Conservation (phyloP, 129 eudicot genomes). For the Flaveria trinervia region DNA sequence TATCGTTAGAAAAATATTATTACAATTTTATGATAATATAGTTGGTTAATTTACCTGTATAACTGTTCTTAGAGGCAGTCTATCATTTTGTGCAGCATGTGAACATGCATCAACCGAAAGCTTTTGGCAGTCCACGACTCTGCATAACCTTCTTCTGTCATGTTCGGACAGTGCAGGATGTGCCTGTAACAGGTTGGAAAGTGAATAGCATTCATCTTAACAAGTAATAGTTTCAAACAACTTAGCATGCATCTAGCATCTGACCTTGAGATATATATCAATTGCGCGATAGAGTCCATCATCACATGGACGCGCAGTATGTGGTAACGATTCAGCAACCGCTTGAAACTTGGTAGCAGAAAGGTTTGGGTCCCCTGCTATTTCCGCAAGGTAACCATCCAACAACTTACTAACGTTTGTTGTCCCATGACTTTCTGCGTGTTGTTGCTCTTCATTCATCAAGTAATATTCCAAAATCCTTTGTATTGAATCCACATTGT, state of each 20-base stretch:
- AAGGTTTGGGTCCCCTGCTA: constrained; percentile 72
- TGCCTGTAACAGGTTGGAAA: constrained; percentile 30
- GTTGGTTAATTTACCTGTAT: constrained; percentile 49
- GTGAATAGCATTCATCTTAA: no score
- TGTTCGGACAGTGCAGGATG: constrained; percentile 71
- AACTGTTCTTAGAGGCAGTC: constrained; percentile 66
- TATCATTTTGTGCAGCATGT: constrained; percentile 86
- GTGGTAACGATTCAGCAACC: constrained; percentile 72
- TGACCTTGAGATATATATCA: constrained; percentile 82
- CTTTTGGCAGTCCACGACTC: constrained; percentile 65
- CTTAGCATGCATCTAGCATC: not conserved
- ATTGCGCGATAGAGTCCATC: constrained; percentile 88
- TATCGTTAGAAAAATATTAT: no score
- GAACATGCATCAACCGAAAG: constrained; percentile 80
- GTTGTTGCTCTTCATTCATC: constrained; percentile 65
- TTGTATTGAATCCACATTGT: constrained; percentile 59
- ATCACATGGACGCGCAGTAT: constrained; percentile 63
- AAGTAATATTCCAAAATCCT: constrained; percentile 73
- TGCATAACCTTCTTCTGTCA: constrained; percentile 73
- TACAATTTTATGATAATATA: no score
- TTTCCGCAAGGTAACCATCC: constrained; percentile 82
- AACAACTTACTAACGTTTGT: constrained; percentile 55
- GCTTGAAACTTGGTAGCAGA: constrained; percentile 59
- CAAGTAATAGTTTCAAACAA: no score
- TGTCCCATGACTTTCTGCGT: constrained; percentile 38